These are phyloP conservation scores for Rhodotorula taiwanensis DNA, from an alignment of 768 basidiomycete genomes.

Conservation along the genomic window DNA sequence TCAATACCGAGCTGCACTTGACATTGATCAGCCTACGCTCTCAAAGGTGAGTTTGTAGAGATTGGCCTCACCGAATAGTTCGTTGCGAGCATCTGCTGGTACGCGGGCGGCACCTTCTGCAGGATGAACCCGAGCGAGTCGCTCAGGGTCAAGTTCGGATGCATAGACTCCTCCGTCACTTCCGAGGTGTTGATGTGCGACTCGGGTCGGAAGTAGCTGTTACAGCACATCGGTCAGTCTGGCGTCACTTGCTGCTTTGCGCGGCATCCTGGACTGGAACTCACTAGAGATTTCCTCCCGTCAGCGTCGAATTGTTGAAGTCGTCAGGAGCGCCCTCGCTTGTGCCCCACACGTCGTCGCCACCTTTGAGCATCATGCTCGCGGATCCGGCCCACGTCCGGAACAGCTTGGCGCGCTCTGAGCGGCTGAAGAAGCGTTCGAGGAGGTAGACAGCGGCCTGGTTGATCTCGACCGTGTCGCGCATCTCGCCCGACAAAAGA, in stretches of 20 bases:
- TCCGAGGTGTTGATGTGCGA: slow-evolving; percentile 20
- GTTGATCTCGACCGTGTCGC: slow-evolving; percentile 59
- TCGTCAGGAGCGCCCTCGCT: slow-evolving; percentile 75
- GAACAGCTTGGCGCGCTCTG: slow-evolving; percentile 81
- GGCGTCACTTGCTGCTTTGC: no score
- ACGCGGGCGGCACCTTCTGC: slow-evolving; percentile 70
- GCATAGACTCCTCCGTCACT: slow-evolving; percentile 33
- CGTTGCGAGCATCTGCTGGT: slow-evolving; percentile 54
- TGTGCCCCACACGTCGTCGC: slow-evolving; percentile 77
- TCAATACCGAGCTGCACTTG: slow-evolving; percentile 62
- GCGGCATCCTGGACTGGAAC: no score
- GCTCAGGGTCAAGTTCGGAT: slow-evolving; percentile 67
- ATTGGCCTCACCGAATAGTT: slow-evolving; percentile 41
- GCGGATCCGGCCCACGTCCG: slow-evolving; percentile 91
- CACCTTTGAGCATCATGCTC: slow-evolving; percentile 48
- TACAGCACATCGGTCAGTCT: no score
- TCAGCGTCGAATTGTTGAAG: slow-evolving; percentile 46
- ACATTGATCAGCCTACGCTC: background rate
- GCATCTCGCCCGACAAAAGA: slow-evolving; percentile 91
- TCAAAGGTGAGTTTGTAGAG: background rate
- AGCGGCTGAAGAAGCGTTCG: slow-evolving; percentile 78
- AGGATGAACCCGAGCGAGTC: slow-evolving; percentile 73
- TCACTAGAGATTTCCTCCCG: slow-evolving; percentile 29
- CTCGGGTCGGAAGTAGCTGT: slow-evolving; percentile 34
- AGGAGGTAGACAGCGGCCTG: slow-evolving; percentile 58